Evolutionary conservation across 2,329 filamentous ascomycete species (phyloP), one percentile per base, ranked within the genome.

Genomic region (Epichloe sibirici): DNA sequence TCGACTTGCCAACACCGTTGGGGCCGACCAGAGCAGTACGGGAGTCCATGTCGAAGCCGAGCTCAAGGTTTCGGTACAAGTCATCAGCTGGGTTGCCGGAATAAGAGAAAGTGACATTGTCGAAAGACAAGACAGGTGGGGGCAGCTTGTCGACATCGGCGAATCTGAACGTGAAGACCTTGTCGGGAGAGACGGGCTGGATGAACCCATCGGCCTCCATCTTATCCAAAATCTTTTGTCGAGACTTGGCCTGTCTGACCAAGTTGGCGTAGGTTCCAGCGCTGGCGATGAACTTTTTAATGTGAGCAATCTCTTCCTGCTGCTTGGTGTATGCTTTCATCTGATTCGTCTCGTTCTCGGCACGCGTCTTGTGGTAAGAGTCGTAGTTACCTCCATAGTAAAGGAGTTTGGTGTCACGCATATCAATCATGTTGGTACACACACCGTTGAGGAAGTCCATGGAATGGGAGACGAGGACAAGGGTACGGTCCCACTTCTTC

Each of bases 321-420:
- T 98, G 93, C 80, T 98, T 98, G 71, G 87, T 79, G 77, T 98
- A 98, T 58, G 93, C 93, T 80, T 97, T 98, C 82, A 87, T 89
- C 78, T 98, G 93, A 77, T 98, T 98, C 71, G 85, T 84, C 74
- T 98, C 93, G 72, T 96, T 86, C 74, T 98, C 93, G 52, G 80
- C 74, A 57, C 91, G 83, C 50, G 91, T 97, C 87, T 97, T 98
- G 74, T 83, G 75, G 78, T 98, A 91, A 45, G 90, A 90, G 73
- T 98, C 93, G 82, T 97, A 98, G 82, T 98, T 97, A 82, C 94
- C 93, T 81, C 93, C 94, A 68, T 96, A 98, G 86, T 98, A 98
- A 59, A 90, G 72, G 62, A 98, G 86, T 69, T 86, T 75, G 75
- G 87, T 88, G 68, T 78, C 71, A 63, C 93, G 87, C 93, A 98